Conservation (phyloP, 495 filamentous ascomycete species). For the Neurospora sp. region DNA sequence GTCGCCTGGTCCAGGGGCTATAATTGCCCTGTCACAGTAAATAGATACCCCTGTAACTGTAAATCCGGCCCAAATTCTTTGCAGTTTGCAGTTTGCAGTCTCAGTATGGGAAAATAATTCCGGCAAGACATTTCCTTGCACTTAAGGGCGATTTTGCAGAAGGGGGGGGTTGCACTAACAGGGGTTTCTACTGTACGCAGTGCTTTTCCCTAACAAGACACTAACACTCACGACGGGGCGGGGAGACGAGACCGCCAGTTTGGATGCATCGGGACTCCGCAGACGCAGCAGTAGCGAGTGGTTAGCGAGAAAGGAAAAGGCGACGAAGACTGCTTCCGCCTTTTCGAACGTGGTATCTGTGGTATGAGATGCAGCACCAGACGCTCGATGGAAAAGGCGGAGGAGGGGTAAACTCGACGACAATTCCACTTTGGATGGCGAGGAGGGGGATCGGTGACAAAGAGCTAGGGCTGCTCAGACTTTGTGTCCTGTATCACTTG, state of each 20-base stretch:
- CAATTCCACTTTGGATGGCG: conserved; percentile 13
- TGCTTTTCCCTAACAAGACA: neutral
- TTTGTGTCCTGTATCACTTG: neutral
- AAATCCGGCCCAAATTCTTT: no score
- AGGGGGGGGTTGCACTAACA: no score
- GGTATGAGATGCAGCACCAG: neutral
- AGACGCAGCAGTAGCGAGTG: conserved; percentile 1
- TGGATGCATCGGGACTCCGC: conserved; percentile 10
- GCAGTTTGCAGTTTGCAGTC: no score
- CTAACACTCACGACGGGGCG: conserved; percentile 18
- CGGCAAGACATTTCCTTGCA: no score
- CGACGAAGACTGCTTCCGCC: neutral
- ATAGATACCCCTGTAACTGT: no score
- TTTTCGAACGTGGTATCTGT: neutral
- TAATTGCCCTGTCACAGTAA: no score
- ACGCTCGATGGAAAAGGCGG: neutral
- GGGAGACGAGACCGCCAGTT: conserved; percentile 19
- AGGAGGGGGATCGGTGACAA: conserved; percentile 11
- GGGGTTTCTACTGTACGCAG: neutral
- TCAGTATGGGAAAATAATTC: no score
- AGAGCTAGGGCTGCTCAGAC: neutral
- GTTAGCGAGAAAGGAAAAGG: neutral
- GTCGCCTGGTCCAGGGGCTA: no score
- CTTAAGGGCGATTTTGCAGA: no score
- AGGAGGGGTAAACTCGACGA: neutral